phyloP scores from a whole-genome alignment of 441 rosid species.

The Populus trichocarpa region DNA sequence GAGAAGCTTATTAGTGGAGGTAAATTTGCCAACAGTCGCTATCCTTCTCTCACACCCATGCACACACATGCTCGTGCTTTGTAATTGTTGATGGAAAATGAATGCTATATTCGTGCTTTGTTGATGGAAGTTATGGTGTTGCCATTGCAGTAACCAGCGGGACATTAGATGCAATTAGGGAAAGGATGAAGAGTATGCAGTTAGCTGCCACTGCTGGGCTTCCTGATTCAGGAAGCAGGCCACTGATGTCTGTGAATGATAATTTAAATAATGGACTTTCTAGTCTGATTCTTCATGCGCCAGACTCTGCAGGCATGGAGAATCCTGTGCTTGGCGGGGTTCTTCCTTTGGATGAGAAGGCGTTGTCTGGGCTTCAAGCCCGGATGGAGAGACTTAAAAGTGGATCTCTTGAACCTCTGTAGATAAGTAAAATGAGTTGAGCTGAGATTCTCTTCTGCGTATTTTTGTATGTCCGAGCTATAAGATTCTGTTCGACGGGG shows the following conservation, averaged over 20 bases:
- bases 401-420: slow-evolving; percentile 74
- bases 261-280: slow-evolving; percentile 39
- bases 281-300: slow-evolving; percentile 28
- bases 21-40: slow-evolving; percentile 10
- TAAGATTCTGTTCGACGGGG: background rate
- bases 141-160: slow-evolving; percentile 57
- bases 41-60: background rate
- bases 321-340: slow-evolving; percentile 51
- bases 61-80: background rate
- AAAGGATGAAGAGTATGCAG: slow-evolving; percentile 99
- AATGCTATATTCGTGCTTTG: background rate
- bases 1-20: slow-evolving; percentile 59
- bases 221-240: slow-evolving; percentile 55
- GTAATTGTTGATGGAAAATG: background rate
- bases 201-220: slow-evolving; percentile 77
- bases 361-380: slow-evolving; percentile 95
- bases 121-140: background rate
- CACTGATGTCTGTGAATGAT: slow-evolving; percentile 49
- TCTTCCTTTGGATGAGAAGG: slow-evolving; percentile 98
- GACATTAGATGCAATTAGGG: slow-evolving; percentile 92
- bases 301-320: slow-evolving; percentile 40
- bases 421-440: slow-evolving; percentile 20
- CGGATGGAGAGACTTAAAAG: slow-evolving; percentile 99
- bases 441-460: background rate
- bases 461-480: background rate